Conservation (phyloP, 1,139 yeast species). For the Kodamaea ohmeri region DNA sequence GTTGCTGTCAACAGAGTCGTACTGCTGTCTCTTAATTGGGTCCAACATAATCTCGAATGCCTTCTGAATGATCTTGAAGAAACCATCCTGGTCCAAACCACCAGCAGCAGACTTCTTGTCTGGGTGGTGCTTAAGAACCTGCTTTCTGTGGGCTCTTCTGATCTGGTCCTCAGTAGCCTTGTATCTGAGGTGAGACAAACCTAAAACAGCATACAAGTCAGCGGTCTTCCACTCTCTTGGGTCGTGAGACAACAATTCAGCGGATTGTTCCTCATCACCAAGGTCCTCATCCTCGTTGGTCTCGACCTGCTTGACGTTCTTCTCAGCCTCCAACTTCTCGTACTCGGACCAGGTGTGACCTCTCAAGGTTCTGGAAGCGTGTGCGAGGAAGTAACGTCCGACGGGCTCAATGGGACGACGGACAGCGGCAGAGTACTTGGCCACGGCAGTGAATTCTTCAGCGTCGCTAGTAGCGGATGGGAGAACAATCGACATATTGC, state of each 20-base stretch:
- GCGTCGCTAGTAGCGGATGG: constrained; percentile 43
- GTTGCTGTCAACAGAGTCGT: constrained; percentile 87
- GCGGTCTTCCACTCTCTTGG: constrained; percentile 98
- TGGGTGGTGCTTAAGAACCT: constrained; percentile 96
- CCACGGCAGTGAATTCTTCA: constrained; percentile 50
- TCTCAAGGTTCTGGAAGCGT: constrained; percentile 92
- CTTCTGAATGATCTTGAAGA: constrained; percentile 96
- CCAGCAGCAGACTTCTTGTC: constrained; percentile 92
- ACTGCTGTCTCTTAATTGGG: constrained; percentile 83
- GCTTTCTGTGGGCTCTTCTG: constrained; percentile 95
- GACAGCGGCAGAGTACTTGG: constrained; percentile 60
- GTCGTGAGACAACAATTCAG: constrained; percentile 76
- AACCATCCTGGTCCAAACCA: constrained; percentile 90
- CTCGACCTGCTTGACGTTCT: constrained; percentile 74
- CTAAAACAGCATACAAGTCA: constrained; percentile 94
- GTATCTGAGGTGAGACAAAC: constrained; percentile 87
- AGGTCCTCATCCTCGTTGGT: constrained; percentile 68
- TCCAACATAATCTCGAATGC: constrained; percentile 90
- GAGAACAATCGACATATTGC: constrained; percentile 35
- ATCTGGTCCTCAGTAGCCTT: constrained; percentile 90
- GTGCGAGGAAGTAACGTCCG: constrained; percentile 93
- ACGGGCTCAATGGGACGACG: constrained; percentile 95
- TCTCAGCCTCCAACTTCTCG: constrained; percentile 90
- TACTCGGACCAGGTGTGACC: constrained; percentile 99
- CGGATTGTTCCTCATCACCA: constrained; percentile 75